Conservation (phyloP, 2,329 filamentous ascomycete genomes). For the Bipolaris oryzae region DNA sequence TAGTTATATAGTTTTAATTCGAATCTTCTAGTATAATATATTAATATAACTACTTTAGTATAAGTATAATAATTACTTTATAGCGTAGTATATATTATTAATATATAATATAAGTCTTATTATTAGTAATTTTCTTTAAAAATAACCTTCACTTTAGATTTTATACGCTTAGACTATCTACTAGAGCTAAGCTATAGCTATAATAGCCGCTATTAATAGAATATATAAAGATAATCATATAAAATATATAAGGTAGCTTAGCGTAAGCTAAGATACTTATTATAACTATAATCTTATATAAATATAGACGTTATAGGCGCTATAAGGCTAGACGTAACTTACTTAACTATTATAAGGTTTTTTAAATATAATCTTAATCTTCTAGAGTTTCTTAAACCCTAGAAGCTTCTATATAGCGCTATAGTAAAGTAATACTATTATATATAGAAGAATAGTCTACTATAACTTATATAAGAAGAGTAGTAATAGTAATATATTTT, state of each 20-base stretch:
- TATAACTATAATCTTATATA: neutral
- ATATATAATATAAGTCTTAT: neutral
- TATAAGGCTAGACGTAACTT: neutral
- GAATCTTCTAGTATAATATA: neutral
- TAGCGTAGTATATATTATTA: neutral
- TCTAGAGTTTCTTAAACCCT: neutral
- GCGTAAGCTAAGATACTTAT: conserved; percentile 4
- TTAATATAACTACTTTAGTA: neutral
- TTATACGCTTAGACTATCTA: neutral
- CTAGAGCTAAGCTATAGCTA: conserved; percentile 1
- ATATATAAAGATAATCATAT: neutral
- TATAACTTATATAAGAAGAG: neutral
- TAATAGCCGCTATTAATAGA: neutral
- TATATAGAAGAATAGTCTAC: neutral
- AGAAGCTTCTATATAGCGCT: conserved; percentile 1
- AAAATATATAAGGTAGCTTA: neutral
- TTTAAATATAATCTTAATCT: neutral
- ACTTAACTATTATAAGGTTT: neutral
- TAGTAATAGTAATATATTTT: conserved; percentile 2
- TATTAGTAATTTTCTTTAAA: neutral
- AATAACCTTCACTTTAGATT: neutral
- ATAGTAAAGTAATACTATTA: conserved; percentile 2
- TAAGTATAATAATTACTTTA: neutral
- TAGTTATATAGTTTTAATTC: conserved; percentile 16
- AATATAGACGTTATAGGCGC: conserved; percentile 2